Conservation (phyloP, 1,284 basidiomycete genomes). For the Grifola frondosa region DNA sequence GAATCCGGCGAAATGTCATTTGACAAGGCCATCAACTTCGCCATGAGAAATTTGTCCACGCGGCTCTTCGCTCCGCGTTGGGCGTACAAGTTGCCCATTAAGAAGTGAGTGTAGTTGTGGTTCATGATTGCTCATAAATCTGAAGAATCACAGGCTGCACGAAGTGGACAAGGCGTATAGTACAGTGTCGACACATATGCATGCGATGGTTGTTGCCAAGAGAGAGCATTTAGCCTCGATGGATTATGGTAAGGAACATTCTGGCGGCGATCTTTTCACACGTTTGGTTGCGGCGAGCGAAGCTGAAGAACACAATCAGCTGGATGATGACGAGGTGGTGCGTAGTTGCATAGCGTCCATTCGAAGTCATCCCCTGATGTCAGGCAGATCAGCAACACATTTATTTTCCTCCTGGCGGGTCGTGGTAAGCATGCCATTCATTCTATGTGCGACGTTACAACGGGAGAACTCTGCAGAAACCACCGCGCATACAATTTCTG, state of each 20-base stretch:
- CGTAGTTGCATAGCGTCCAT: not conserved
- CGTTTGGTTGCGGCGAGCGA: constrained; percentile 14
- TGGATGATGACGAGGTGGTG: constrained; percentile 15
- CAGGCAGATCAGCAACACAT: constrained; percentile 15
- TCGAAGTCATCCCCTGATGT: not conserved
- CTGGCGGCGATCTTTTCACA: constrained; percentile 14
- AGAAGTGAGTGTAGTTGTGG: too few relatives aligned
- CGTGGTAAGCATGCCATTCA: constrained; percentile 7
- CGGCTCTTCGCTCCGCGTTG: constrained; percentile 6
- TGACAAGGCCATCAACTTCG: constrained; percentile 6
- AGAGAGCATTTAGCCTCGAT: constrained; percentile 9
- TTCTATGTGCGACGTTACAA: not conserved
- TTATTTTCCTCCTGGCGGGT: constrained; percentile 21
- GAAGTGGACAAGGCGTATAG: constrained; percentile 6
- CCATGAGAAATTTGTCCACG: not conserved
- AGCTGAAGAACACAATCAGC: constrained; percentile 10
- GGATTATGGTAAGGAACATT: not conserved
- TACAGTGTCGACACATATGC: constrained; percentile 7
- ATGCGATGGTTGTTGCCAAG: constrained; percentile 6
- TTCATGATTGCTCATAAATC: too few relatives aligned
- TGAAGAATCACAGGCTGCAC: constrained; percentile 4
- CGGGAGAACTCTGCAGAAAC: constrained; percentile 8
- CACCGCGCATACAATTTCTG: constrained; percentile 13
- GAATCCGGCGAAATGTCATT: constrained; percentile 6
- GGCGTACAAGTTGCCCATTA: constrained; percentile 13